phyloP scores from a whole-genome alignment of 257 asterid species.

The Sherardia arvensis region DNA sequence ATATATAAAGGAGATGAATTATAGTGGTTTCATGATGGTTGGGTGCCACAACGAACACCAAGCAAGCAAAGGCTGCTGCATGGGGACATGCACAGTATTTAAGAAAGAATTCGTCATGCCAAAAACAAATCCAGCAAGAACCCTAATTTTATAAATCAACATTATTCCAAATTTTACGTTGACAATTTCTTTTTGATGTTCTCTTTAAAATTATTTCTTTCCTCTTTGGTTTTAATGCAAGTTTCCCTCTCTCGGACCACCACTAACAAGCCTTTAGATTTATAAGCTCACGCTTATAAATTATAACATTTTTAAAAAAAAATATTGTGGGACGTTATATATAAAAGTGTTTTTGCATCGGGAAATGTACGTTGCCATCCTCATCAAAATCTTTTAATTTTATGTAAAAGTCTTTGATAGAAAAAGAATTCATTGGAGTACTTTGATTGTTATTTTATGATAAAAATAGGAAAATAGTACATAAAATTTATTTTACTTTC shows the following conservation, averaged over 20 bases:
- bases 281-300: slow-evolving; percentile 36
- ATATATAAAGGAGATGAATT: no score
- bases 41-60: background rate
- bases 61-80: slow-evolving; percentile 5
- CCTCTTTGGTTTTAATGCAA: slow-evolving; percentile 19
- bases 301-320: slow-evolving; percentile 15
- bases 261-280: slow-evolving; percentile 24
- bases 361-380: slow-evolving; percentile 2
- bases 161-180: slow-evolving; percentile 32
- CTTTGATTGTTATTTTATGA: no score
- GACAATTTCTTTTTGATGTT: slow-evolving; percentile 29
- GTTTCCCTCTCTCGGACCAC: slow-evolving; percentile 41
- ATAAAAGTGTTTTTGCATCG: slow-evolving; percentile 32
- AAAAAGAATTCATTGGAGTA: no score
- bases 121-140: slow-evolving; percentile 11
- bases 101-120: slow-evolving; percentile 23
- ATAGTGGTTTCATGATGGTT: no score
- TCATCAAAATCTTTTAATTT: background rate
- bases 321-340: slow-evolving; percentile 10
- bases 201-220: slow-evolving; percentile 12
- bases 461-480: no score
- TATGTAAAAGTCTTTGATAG: no score
- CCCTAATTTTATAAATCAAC: slow-evolving; percentile 21
- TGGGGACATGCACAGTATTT: slow-evolving; percentile 30
- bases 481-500: no score